Base-by-base conservation (phyloP, 2,329 filamentous ascomycete genomes). In the Mariannaea sp. region DNA sequence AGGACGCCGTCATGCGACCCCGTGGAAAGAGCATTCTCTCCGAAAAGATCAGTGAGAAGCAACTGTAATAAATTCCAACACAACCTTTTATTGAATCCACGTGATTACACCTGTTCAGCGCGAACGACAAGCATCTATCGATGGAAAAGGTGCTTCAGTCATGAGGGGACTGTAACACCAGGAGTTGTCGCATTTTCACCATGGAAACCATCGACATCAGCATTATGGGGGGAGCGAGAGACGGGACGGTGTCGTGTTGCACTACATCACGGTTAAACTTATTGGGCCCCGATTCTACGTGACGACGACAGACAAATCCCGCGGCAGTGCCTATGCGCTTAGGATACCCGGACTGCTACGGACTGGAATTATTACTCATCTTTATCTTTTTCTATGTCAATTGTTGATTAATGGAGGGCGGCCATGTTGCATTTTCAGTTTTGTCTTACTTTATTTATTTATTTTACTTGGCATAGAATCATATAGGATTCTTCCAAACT, bases 1-100 rank as follows among this genome's bases (percentile, higher is more conserved):
- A 97, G 73, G 92, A 97, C 67, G 92, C 92, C 61, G 87, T 90
- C 72, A 92, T 94, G 80, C 85, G 88, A 59, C 83, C 78, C 17
- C 73, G 77, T 26, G 66, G 70, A 45, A 70, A 75, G 64, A 74
- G 67, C 44, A 61, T 65, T 26, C 60, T 65, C 26, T 55, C 56
- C 42, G 58, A 75, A 64, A 70, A 70, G 55, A 61, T 70, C 22
- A 65, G 63, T 56, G 73, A 75, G 59, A 75, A 75, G 65, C 61
- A 64, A 35, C 22, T 39, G 35, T 55, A 61, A 32, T 67, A 69
- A 62, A 56, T 41, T 32, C 33, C n/a, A n/a, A 19, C 13, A 32
- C 29, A 13, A 5, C 29, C 29, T n/a, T 14, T 5, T 3, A 19
- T n/a, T 17, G 9, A 30, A 24, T 24, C 41, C 19, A 48, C 32